Evolutionary conservation across 768 basidiomycete genomes (phyloP), one percentile per base, ranked within the genome.

Genomic region (Mycena belliarum): DNA sequence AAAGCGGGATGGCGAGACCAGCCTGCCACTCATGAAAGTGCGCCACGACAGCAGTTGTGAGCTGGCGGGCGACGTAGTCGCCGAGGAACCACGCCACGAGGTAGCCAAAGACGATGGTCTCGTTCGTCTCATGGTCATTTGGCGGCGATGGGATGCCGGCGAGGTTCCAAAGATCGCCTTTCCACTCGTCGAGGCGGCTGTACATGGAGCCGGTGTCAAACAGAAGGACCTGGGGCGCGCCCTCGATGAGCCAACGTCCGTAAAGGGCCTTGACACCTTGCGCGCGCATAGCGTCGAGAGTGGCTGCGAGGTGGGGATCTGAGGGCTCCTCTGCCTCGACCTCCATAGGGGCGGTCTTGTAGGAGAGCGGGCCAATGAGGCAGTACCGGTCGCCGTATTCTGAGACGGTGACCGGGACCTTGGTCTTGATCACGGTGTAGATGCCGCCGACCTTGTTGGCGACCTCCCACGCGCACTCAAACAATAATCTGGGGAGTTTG

Each of bases 21-120:
- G 95, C 96, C 71, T 98, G 97, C 97, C 97, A 99, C 74, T 99
- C 97, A 73, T 99, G 97, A 79, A 99, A 97, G 74, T 99, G 97
- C 63, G 95, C 95, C 56, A 98, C 82, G 66, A 98, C 92, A 18
- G 95, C 94, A 6, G 86, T 91, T 51, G 82, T 78, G 29, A 89
- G 81, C 70, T 97, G 92, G 41, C 85, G 86, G 25, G 89, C 69
- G 38, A 92, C 87, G 68, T 93, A 95, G 79, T 99, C 96, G 66
- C 96, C 96, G n/a, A 99, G 82, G 80, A 99, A 98, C 96, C 97
- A 99, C 7, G 96, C 95, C 50, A 96, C 91, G 61, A 99, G 86
- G 73, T 99, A 99, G 15, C 96, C 96, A 75, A 98, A 95, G 52
- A 98, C 79, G 71, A 99, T 95, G 23, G 95, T 89, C 70, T 99